Evolutionary conservation across 768 basidiomycete species (phyloP).

Genomic region (Leccinum aurantiacum): DNA sequence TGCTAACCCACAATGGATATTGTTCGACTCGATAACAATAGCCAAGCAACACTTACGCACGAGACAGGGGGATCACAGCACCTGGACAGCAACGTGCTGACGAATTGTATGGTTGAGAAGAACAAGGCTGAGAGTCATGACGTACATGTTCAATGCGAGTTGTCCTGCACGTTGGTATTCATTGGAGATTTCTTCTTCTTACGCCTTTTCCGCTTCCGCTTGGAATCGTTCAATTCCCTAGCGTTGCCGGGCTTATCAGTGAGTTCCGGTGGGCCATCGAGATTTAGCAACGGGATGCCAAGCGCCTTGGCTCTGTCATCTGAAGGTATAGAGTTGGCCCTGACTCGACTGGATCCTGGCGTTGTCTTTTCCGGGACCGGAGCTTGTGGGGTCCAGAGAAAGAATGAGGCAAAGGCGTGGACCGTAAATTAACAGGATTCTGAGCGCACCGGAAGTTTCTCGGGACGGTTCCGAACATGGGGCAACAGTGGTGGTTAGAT

Average conservation of each 20-base stretch:
- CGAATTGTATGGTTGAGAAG: slow-evolving; percentile 1
- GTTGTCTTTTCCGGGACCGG: slow-evolving; percentile 14
- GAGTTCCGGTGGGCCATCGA: slow-evolving; percentile 46
- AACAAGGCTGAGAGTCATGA: slow-evolving; percentile 6
- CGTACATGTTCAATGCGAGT: slow-evolving; percentile 16
- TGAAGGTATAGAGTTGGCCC: slow-evolving; percentile 1
- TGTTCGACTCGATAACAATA: background rate
- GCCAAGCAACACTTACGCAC: background rate
- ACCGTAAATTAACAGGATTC: slow-evolving; percentile 5
- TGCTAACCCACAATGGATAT: slow-evolving; percentile 1
- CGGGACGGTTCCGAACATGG: slow-evolving; percentile 6
- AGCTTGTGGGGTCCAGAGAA: slow-evolving; percentile 12
- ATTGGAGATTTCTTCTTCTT: slow-evolving; percentile 51
- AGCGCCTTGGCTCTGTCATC: slow-evolving; percentile 16
- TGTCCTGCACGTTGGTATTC: slow-evolving; percentile 23
- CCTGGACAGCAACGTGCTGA: slow-evolving; percentile 7
- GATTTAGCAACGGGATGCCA: slow-evolving; percentile 51
- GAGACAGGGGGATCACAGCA: background rate
- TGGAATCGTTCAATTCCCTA: slow-evolving; percentile 33
- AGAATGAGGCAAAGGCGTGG: slow-evolving; percentile 15
- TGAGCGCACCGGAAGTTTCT: slow-evolving; percentile 20
- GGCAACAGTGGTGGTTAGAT: background rate
- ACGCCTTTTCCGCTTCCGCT: slow-evolving; percentile 54
- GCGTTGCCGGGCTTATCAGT: slow-evolving; percentile 15
- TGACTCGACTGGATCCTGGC: slow-evolving; percentile 6